Percentiles rank a stretch among this genome's conserved stretches.
Evolutionary conservation across 352 stramenopile genomes (phyloP).

Genomic region (Globisporangium cederbergense): DNA sequence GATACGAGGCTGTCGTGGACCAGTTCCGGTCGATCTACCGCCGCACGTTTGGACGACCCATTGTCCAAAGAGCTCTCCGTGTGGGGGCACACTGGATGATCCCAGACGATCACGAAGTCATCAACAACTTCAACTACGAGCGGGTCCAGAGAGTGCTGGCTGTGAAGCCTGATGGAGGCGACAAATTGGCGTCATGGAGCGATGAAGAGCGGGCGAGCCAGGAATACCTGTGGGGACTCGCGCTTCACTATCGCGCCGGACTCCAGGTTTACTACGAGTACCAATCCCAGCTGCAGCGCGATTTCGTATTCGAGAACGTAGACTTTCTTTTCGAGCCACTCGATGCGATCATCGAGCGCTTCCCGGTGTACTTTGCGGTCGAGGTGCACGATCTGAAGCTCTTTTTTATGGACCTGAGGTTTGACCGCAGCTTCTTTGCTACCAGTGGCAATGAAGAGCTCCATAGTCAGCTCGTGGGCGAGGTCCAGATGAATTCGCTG

Average conservation of each 20-base stretch:
- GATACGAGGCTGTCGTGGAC: slow-evolving; percentile 29
- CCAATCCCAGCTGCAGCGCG: slow-evolving; percentile 56
- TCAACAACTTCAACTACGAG: slow-evolving; percentile 72
- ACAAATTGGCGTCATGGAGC: neutral
- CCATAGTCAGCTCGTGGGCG: slow-evolving; percentile 27
- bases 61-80: slow-evolving; percentile 50
- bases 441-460: neutral
- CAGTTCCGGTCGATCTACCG: slow-evolving; percentile 61
- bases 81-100: slow-evolving; percentile 75
- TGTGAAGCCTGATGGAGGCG: neutral
- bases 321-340: slow-evolving; percentile 44
- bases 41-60: slow-evolving; percentile 41
- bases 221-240: slow-evolving; percentile 25
- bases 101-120: slow-evolving; percentile 72
- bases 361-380: slow-evolving; percentile 43
- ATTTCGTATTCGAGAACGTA: slow-evolving; percentile 33
- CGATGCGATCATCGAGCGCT: slow-evolving; percentile 26
- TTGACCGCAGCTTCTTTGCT: slow-evolving; percentile 52
- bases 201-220: slow-evolving; percentile 14
- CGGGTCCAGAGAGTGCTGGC: slow-evolving; percentile 27
- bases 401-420: slow-evolving; percentile 61
- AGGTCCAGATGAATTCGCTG: slow-evolving; percentile 23
- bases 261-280: slow-evolving; percentile 67
- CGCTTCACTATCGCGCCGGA: slow-evolving; percentile 55
- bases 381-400: slow-evolving; percentile 44